Base-by-base conservation (phyloP, 352 stramenopile genomes). In the Bremia lactucae region DNA sequence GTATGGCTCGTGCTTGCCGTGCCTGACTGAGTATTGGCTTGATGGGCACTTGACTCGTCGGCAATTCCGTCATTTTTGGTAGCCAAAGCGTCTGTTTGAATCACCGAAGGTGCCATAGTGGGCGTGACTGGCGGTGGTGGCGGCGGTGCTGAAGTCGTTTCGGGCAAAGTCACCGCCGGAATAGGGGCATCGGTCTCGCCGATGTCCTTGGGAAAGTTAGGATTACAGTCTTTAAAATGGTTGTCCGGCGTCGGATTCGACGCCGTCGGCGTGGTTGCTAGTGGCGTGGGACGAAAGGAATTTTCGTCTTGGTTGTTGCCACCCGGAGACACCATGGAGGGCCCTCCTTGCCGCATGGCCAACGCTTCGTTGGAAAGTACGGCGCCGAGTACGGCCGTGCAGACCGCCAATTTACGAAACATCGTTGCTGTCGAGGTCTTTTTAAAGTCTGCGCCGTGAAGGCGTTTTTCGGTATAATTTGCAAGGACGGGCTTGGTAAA, bases 321-420 rank as follows among this genome's bases (percentile, higher is more conserved):
- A 20, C 42, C 35, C 18, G 33, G 45, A 10, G 31, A 19, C 11
- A 47, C 38, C 31, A 49, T 53, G 15, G 55, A 44, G 16, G 47
- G 42, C 14, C 35, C 36, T 5, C 46, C 46, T 29, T 59, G 56
- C 36, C 51, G 23, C 37, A 62, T 26, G 15, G 49, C 55, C 42
- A 51, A 23, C 19, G 42, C 49, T 16, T 66, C 48, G 47, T 66
- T 59, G 38, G 52, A 65, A 52, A 56, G 61, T 61, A 71, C 60
- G 48, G 52, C 67, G 42, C 62, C 47, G 18, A 66, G 43, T 54
- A 59, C 58, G 53, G 42, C 61, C 58, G 46, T 73, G 47, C 49
- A 71, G 54, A 60, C 55, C 36, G 52, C 52, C 19, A 67, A 26
- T 35, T 61, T 62, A 26, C 48, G 49, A 49, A 71, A 71, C 61